Evolutionary conservation across 2,329 filamentous ascomycete genomes (phyloP).

Genomic region (Venturiaceae sp.): DNA sequence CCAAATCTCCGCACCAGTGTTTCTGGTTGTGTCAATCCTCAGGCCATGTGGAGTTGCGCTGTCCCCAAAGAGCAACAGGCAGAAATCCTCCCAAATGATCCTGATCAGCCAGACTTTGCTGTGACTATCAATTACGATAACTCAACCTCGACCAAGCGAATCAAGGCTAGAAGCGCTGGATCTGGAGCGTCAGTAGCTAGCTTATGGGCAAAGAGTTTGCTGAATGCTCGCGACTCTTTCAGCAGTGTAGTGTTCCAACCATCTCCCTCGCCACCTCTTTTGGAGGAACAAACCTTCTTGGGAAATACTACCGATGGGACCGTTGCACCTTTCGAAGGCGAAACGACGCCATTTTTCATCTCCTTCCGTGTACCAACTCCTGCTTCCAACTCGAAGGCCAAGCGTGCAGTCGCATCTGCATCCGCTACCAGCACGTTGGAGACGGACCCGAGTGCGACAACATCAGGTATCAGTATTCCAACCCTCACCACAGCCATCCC

Average conservation of each 20-base stretch:
- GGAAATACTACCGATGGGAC: constrained; percentile 78
- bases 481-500: constrained; percentile 51
- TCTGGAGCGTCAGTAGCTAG: background rate
- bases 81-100: constrained; percentile 50
- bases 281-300: constrained; percentile 67
- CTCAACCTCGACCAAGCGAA: constrained; percentile 31
- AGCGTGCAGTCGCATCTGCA: constrained; percentile 11
- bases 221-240: background rate
- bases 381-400: constrained; percentile 12
- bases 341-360: constrained; percentile 83
- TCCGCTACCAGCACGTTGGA: background rate
- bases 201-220: background rate
- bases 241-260: constrained; percentile 24
- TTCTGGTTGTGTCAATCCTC: constrained; percentile 60
- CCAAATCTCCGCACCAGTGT: constrained; percentile 56
- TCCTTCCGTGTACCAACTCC: constrained; percentile 47
- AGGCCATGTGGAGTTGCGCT: constrained; percentile 77
- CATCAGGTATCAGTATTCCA: constrained; percentile 19
- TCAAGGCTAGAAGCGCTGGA: constrained; percentile 7
- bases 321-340: constrained; percentile 62
- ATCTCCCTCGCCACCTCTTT: constrained; percentile 47
- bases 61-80: constrained; percentile 69
- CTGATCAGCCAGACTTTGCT: constrained; percentile 67
- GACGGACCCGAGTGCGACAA: constrained; percentile 6
- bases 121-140: constrained; percentile 61